phyloP scores from a whole-genome alignment of 176 grass and related monocot species.

The Aegilops sharonensis region DNA sequence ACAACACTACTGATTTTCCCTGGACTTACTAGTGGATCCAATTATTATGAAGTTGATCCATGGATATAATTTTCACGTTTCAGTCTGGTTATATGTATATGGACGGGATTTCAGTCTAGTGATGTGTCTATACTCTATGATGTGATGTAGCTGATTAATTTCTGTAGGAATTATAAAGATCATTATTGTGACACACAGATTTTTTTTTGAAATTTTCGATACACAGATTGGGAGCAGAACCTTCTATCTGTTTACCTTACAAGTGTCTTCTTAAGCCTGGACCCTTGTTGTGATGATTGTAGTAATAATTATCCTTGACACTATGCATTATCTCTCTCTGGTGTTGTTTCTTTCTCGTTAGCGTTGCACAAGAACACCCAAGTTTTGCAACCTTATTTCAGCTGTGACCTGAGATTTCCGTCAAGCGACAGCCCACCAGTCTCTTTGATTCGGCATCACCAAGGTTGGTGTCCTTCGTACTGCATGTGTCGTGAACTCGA shows the following conservation, averaged over 20 bases:
- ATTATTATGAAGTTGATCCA: neutral
- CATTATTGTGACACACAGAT: too few relatives aligned
- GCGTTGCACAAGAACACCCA: too few relatives aligned
- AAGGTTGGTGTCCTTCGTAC: neutral
- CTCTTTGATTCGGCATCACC: neutral
- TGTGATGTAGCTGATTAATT: too few relatives aligned
- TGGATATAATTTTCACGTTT: neutral
- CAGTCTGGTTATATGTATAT: neutral
- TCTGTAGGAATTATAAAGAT: too few relatives aligned
- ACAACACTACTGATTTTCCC: neutral
- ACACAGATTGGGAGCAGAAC: neutral
- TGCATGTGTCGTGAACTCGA: slow-evolving; percentile 11
- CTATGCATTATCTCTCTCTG: neutral
- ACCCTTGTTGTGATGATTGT: too few relatives aligned
- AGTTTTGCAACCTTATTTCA: slow-evolving; percentile 18
- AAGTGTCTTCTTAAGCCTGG: neutral
- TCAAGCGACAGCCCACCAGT: slow-evolving; percentile 7
- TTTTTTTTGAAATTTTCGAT: too few relatives aligned
- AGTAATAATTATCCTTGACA: neutral
- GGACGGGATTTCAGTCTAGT: neutral
- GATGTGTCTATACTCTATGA: neutral
- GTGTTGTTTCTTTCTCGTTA: neutral
- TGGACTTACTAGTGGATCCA: slow-evolving; percentile 8
- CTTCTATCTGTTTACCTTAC: neutral
- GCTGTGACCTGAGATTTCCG: slow-evolving; percentile 11